Evolutionary conservation across 352 stramenopile species (phyloP).

Genomic region (Globisporangium middletonii): DNA sequence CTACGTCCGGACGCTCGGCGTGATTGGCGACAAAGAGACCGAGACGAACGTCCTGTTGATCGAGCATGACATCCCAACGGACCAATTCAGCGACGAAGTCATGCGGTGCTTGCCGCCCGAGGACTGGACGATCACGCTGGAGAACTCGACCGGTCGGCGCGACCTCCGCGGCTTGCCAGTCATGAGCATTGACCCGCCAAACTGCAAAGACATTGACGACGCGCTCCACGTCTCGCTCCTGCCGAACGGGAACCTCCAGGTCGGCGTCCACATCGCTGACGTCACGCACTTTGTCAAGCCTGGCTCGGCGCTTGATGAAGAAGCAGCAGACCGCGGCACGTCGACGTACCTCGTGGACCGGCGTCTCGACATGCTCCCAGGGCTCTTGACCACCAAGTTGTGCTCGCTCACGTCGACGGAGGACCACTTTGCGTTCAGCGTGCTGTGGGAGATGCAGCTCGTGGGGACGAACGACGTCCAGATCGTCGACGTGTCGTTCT

Average conservation of each 20-base stretch:
- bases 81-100: slow-evolving; percentile 81
- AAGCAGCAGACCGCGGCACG: slow-evolving; percentile 88
- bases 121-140: slow-evolving; percentile 94
- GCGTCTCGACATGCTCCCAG: slow-evolving; percentile 98
- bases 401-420: slow-evolving; percentile 90
- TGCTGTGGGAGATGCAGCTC: slow-evolving; percentile 70
- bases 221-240: slow-evolving; percentile 93
- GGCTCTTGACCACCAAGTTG: slow-evolving; percentile 95
- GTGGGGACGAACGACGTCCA: slow-evolving; percentile 69
- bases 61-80: slow-evolving; percentile 94
- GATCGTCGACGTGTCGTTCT: slow-evolving; percentile 95
- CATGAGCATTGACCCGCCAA: slow-evolving; percentile 87
- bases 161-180: slow-evolving; percentile 94
- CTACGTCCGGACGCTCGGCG: slow-evolving; percentile 95
- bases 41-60: slow-evolving; percentile 95
- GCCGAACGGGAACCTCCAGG: slow-evolving; percentile 89
- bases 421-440: slow-evolving; percentile 82
- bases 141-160: slow-evolving; percentile 86
- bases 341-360: slow-evolving; percentile 99
- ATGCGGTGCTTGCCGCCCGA: slow-evolving; percentile 90
- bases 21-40: slow-evolving; percentile 95
- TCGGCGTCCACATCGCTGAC: slow-evolving; percentile 99
- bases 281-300: slow-evolving; percentile 98
- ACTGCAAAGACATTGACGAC: slow-evolving; percentile 98
- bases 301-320: slow-evolving; percentile 92